Base-by-base conservation (phyloP, 1,139 yeast species). In the Geotrichum cucujoidarum region DNA sequence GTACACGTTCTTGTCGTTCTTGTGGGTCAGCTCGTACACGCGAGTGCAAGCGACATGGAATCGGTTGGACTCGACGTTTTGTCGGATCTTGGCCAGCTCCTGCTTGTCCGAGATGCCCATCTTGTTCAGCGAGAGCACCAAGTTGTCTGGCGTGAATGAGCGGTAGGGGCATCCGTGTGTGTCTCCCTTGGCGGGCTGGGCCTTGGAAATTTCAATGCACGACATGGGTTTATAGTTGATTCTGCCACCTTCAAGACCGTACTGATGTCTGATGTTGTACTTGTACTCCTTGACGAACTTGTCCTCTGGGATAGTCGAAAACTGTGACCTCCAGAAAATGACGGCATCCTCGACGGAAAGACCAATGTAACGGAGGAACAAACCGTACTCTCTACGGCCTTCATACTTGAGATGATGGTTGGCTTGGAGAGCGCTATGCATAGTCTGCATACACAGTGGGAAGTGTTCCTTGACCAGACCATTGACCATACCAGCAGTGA, bases 161-260 rank as follows among this genome's bases (percentile, higher is more conserved):
- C 95, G 73, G 67, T 86, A 92, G 2, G 97, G 97, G 67, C 97
- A 90, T 2, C 98, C 98, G 62, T 92, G 97, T 55, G 69, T 77
- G 60, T 89, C 95, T 33, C 76, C 78, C 44, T 80, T 76, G 17
- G 75, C 75, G 0, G 95, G 95, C 51, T 80, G 74, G 6, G 92
- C 80, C 30, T 80, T 74, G 51, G 86, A 68, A 37, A 94, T 86
- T 0, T 83, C 81, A 25, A 80, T 77, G 70, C 97, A 92, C 60
- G 83, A 85, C 83, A 84, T 78, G 0, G 97, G 95, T 57, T 78
- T 78, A 68, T 88, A 89, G 59, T 88, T 85, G 59, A 80, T 83
- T 53, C 96, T 71, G 13, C 84, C 83, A 57, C 98, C 99, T 65
- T 88, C 97, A 50, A 88, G 72, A 45, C 97, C 98, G 63, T 92